Base-by-base conservation (phyloP, 768 basidiomycete genomes). In the Lactifluus rugatus region DNA sequence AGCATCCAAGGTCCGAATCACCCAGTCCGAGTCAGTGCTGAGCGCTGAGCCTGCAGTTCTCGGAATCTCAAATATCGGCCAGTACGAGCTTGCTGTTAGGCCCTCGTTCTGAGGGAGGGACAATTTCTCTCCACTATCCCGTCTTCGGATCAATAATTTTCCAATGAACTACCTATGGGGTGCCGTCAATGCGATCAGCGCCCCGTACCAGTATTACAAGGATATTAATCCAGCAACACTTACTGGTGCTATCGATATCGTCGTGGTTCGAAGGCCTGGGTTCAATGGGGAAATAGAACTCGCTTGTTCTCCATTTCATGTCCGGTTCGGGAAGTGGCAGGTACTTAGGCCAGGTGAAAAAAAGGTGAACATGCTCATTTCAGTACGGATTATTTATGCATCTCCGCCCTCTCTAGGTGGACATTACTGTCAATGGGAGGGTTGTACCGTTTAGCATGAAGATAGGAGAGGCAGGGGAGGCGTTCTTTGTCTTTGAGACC, bases 241-340 rank as follows among this genome's bases (percentile, higher is more conserved):
- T 57, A 96, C 94, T 4, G 95, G 96, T 46, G 96, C 96, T 45
- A 96, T 98, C 79, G 95, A 99, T 78, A 91, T 99, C 72, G 93
- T 99, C 67, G 95, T 98, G 64, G 83, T 99, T 48, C 82, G 86
- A 62, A 81, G 86, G 48, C 83, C 82, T 23, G 74, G 80, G n/a
- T 75, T 78, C 63, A 74, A 78, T 62, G 83, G 85, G 54, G 79
- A 76, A 47, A 76, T 76, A 31, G 85, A 85, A 66, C 81, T 96
- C 16, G 87, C 81, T 1, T 96, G 93, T 69, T 93, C 91, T 2
- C 96, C 95, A 1, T 99, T 99, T 68, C 96, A 97, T 70, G 94
- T 99, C 45, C 78, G 95, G 60, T 97, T 97, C 71, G 96, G 96
- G 51, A 98, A 98, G 78, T 86, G 93, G 78, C 92, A 95, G 72